Base-by-base conservation (phyloP, 2,329 filamentous ascomycete species). In the Botrytis aclada region DNA sequence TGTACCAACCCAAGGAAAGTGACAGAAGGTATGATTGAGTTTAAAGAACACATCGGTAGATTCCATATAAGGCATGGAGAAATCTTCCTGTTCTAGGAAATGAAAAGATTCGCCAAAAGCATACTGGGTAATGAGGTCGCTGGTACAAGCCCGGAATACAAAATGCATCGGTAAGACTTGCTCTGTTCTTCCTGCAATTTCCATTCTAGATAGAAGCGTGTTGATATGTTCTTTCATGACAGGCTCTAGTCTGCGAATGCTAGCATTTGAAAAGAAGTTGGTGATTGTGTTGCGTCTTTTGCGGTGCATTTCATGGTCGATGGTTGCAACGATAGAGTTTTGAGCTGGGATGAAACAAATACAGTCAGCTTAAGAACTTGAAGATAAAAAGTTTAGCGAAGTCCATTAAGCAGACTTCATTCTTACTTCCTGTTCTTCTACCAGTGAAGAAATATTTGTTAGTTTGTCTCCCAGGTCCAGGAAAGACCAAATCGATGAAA, bases 251-350 rank as follows among this genome's bases (percentile, higher is more conserved):
- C 34, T 61, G 4, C 58, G 58, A 12, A 61, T 37, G 25, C 22
- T 61, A 61, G 58, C 32, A 61, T 61, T 61, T 25, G 58, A 61
- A 7, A 61, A 61, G 56, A 61, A 61, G 22, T 22, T 39, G 2
- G 58, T 61, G 58, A 61, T 61, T 25, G 34, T 61, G 34, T n/a
- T 61, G 12, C 58, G 58, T 61, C 58, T 25, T 61, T 25, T 61
- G 22, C 34, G 58, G 22, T 61, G 58, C 20, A 61, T 39, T 4
- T 61, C 58, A 61, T 61, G 58, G 4, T 61, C 58, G 4, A 61
- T 61, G 9, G 34, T 61, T n/a, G 34, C 58, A 39, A 61, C 58
- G 83, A 61, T 61, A 14, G 58, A 61, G 9, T 61, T 61, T 39
- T 39, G 58, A 34, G 58, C 58, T 39, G 58, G n/a, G 2, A 39